These are phyloP conservation scores for Copromyces sp. DNA, from an alignment of 495 filamentous ascomycete genomes.

Conservation along the genomic window DNA sequence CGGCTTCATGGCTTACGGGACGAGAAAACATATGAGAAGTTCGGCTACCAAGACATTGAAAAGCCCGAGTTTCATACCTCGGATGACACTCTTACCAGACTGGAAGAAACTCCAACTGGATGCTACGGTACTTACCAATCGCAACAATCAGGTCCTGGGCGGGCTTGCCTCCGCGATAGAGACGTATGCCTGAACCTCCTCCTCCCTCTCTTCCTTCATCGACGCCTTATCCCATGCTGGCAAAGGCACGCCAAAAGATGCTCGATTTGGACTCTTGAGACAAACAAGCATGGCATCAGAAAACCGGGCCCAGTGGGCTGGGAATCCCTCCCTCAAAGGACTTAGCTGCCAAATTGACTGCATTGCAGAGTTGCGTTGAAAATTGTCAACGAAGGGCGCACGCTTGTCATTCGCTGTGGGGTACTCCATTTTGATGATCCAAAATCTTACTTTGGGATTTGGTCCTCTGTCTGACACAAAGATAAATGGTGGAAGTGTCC, in stretches of 20 bases:
- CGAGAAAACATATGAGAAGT: too few relatives aligned
- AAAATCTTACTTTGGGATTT: not conserved
- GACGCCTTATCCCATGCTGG: not conserved
- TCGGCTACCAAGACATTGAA: not conserved
- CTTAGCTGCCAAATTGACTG: not conserved
- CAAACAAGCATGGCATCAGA: not conserved
- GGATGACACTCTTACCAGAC: not conserved
- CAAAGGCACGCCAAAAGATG: not conserved
- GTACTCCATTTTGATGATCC: not conserved
- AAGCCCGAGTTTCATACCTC: not conserved
- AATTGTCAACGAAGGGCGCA: not conserved
- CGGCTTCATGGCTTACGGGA: not conserved
- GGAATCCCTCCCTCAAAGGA: not conserved
- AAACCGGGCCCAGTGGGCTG: not conserved
- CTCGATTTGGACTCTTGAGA: not conserved
- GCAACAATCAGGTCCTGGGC: not conserved
- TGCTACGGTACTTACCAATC: not conserved
- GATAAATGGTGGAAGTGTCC: not conserved
- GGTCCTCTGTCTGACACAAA: not conserved
- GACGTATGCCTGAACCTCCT: not conserved
- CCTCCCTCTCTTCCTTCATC: not conserved
- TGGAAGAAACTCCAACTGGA: not conserved
- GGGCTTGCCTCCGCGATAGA: not conserved
- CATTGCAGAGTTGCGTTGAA: not conserved
- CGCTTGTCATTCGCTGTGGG: not conserved